These are phyloP conservation scores for Tylopilus sp. DNA, from an alignment of 768 basidiomycete genomes.

Conservation along the genomic window DNA sequence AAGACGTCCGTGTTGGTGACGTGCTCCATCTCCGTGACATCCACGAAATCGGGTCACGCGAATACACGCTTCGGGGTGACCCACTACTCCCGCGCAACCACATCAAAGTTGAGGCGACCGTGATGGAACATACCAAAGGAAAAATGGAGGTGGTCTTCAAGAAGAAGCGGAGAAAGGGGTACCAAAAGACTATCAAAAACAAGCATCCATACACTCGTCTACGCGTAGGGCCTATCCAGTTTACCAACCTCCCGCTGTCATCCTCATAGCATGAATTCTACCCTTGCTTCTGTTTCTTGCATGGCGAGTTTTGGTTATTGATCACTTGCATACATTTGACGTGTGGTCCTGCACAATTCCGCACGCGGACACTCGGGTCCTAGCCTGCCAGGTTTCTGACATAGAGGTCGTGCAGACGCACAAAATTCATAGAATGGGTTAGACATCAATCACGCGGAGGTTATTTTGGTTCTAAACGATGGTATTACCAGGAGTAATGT, in stretches of 20 bases:
- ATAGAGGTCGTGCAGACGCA: too few relatives aligned
- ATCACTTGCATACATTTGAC: not conserved
- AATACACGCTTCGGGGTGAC: slow-evolving; percentile 85
- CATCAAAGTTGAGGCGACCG: slow-evolving; percentile 80
- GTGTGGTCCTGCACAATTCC: too few relatives aligned
- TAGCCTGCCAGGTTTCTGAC: too few relatives aligned
- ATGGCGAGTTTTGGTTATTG: too few relatives aligned
- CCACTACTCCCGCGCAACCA: slow-evolving; percentile 62
- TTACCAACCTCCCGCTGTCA: slow-evolving; percentile 35
- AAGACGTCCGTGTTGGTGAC: slow-evolving; percentile 83
- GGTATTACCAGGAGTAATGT: too few relatives aligned
- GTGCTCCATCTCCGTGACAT: slow-evolving; percentile 79
- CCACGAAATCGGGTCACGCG: slow-evolving; percentile 92
- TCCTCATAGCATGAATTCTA: slow-evolving; percentile 17
- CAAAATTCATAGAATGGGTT: too few relatives aligned
- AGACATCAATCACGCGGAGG: too few relatives aligned
- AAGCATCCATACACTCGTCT: slow-evolving; percentile 97
- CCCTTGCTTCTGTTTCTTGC: too few relatives aligned
- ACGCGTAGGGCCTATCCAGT: slow-evolving; percentile 77
- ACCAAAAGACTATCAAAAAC: slow-evolving; percentile 88
- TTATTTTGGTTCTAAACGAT: too few relatives aligned
- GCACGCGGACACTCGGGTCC: too few relatives aligned
- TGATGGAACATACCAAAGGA: slow-evolving; percentile 97
- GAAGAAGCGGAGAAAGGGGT: slow-evolving; percentile 98
- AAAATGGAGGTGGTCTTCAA: slow-evolving; percentile 89